phyloP scores from a whole-genome alignment of 1,284 basidiomycete genomes.

The Cryptococcus sp. region DNA sequence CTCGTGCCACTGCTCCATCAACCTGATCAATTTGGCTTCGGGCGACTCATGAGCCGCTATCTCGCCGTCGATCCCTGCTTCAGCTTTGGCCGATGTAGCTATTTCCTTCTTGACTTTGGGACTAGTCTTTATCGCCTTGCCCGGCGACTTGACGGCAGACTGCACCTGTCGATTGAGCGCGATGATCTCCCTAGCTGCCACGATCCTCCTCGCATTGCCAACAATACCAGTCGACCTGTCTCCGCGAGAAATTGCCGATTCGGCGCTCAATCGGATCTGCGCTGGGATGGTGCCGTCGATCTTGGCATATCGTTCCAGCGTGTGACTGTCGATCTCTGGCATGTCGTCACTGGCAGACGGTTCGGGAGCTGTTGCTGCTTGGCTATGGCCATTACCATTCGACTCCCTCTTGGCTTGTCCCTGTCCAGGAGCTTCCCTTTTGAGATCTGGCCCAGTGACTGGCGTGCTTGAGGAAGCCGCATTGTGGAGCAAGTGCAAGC shows the following conservation, averaged over 20 bases:
- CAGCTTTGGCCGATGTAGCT: constrained; percentile 1
- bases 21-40: neutral
- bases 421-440: too few species aligned
- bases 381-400: neutral
- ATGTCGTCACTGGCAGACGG: neutral
- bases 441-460: too few species aligned
- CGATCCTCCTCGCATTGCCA: constrained; percentile 20
- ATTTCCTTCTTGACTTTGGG: neutral
- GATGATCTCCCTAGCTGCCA: constrained; percentile 21
- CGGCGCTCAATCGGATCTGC: constrained; percentile 12
- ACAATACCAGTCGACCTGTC: constrained; percentile 18
- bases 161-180: constrained; percentile 1
- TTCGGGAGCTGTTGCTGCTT: neutral
- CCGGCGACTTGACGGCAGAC: neutral
- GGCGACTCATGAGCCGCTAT: neutral
- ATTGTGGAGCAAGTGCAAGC: constrained; percentile 6
- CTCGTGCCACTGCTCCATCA: neutral
- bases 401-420: neutral
- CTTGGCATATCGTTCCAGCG: neutral
- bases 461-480: too few species aligned
- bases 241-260: constrained; percentile 19
- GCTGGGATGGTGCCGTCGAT: constrained; percentile 6
- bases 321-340: neutral
- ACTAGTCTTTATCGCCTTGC: neutral
- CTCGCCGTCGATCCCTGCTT: constrained; percentile 1